These are phyloP conservation scores for Candida frijolesensis DNA, from an alignment of 1,139 yeast genomes.

Conservation along the genomic window DNA sequence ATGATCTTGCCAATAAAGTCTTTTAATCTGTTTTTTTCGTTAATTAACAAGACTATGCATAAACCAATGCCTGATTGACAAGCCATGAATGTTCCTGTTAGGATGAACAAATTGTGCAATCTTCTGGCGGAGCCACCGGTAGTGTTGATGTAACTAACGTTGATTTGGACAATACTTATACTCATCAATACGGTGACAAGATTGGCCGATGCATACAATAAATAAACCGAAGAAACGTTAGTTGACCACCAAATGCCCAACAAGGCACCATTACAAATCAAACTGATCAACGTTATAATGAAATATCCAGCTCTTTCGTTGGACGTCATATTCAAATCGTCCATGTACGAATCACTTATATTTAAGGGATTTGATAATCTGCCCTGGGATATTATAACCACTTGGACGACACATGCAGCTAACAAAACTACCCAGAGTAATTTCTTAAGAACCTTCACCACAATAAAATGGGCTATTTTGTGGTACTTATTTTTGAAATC, in stretches of 20 bases:
- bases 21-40: constrained; percentile 19
- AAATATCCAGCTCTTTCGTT: constrained; percentile 13
- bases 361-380: constrained; percentile 17
- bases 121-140: constrained; percentile 13
- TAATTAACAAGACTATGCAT: constrained; percentile 15
- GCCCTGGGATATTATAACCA: constrained; percentile 16
- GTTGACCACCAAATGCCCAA: constrained; percentile 19
- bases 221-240: constrained; percentile 14
- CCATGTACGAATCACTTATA: neutral
- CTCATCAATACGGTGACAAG: constrained; percentile 19
- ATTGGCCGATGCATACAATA: constrained; percentile 17
- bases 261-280: constrained; percentile 17
- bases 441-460: constrained; percentile 11
- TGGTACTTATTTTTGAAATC: constrained; percentile 4
- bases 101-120: constrained; percentile 19
- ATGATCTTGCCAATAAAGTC: constrained; percentile 19
- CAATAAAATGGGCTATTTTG: constrained; percentile 3
- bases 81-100: constrained; percentile 17
- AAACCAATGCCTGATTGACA: constrained; percentile 19
- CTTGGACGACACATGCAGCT: constrained; percentile 14
- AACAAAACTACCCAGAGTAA: constrained; percentile 16
- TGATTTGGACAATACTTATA: constrained; percentile 19
- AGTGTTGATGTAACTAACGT: constrained; percentile 13
- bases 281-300: constrained; percentile 12
- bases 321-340: constrained; percentile 8